Base-by-base conservation (phyloP, 2,329 filamentous ascomycete genomes). In the Nigrograna mackinnonii region DNA sequence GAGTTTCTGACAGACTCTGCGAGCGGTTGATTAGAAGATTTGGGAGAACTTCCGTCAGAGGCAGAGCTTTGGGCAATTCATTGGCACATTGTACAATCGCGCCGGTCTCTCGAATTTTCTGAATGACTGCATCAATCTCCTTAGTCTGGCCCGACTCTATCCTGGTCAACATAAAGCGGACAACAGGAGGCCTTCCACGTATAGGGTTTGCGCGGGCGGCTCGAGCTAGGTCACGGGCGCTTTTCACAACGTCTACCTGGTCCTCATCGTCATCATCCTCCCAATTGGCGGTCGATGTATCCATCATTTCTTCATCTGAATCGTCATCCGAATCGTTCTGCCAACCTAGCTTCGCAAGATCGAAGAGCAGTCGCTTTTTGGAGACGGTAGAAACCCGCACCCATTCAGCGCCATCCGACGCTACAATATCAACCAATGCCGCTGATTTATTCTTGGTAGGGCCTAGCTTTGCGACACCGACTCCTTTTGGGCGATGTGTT, bases 261-360 rank as follows among this genome's bases (percentile, higher is more conserved):
- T 67, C 63, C 19, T 79, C 74, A 47, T 78, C 75, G 34, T 79
- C 74, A n/a, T 76, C 71, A 12, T 72, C 67, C 5, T 64, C 63
- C 34, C 64, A 64, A 16, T 55, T 51, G 32, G 18, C 30, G 16
- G 41, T 20, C 47, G 35, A 33, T 26, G 41, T 44, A 43, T 56
- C 44, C 2, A 44, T 55, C 39, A 71, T 64, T n/a, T 73, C 66
- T 14, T 74, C 68, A 19, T 69, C 62, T 50, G 69, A 70, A n/a
- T 76, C 72, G 0, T 68, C 68, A 18, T 71, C 71, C 5, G 60
- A 65, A 34, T 78, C 77, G 14, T 69, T 71, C 50, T 82, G 79
- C 78, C 82, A 86, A 9, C 85, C 84, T 44, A 83, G 77, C 61
- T 86, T 85, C 3, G 85, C 85, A 49, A 87, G 75, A 52, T 88